phyloP scores from a whole-genome alignment of 345 rosid species.

The Theobroma cacao region DNA sequence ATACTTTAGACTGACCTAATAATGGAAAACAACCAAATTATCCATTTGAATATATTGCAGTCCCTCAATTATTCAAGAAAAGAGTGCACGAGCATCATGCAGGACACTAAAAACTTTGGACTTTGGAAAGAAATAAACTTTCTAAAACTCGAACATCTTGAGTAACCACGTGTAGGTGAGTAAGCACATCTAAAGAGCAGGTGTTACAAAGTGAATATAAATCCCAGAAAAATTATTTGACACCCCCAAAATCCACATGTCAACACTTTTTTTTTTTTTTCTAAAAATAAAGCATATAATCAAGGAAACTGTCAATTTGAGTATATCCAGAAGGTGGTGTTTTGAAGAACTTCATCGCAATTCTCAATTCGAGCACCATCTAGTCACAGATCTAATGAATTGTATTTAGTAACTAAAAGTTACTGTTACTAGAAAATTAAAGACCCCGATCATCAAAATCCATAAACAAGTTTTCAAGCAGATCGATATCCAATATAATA shows the following conservation, averaged over 20 bases:
- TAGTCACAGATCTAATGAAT: neutral
- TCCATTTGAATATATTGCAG: neutral
- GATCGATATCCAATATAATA: neutral
- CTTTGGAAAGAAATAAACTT: neutral
- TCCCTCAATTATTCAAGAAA: neutral
- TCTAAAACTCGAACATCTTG: neutral
- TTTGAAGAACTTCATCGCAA: neutral
- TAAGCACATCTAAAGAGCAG: neutral
- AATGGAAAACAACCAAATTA: neutral
- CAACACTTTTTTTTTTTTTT: neutral
- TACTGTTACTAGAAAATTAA: neutral
- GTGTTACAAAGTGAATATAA: neutral
- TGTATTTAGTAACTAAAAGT: neutral
- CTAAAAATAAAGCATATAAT: neutral
- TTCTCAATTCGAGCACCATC: neutral
- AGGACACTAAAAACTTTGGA: neutral
- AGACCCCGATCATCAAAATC: neutral
- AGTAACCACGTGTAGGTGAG: neutral
- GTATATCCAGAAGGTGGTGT: neutral
- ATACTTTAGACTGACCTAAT: conserved; percentile 14
- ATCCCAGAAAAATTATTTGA: too few species aligned
- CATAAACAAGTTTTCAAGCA: conserved; percentile 4
- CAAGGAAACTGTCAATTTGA: neutral
- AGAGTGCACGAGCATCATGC: neutral
- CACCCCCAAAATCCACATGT: neutral